Evolutionary conservation across 352 stramenopile genomes (phyloP).

Genomic region (Phytophthora sp.): DNA sequence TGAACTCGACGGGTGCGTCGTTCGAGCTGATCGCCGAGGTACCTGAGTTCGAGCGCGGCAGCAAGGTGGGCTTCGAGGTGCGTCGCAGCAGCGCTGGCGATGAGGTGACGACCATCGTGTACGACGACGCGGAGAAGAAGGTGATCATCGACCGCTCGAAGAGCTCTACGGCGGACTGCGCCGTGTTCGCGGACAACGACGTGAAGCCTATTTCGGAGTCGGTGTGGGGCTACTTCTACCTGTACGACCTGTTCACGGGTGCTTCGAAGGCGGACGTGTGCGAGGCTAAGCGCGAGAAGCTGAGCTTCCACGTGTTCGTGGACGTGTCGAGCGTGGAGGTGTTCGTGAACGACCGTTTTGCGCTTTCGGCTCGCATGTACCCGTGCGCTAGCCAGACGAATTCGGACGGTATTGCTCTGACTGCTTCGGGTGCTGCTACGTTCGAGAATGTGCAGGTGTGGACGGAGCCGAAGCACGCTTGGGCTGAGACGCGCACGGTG

Average conservation of each 20-base stretch:
- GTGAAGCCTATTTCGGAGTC: slow-evolving; percentile 38
- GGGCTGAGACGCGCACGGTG: slow-evolving; percentile 48
- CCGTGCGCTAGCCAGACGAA: slow-evolving; percentile 52
- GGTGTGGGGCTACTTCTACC: slow-evolving; percentile 60
- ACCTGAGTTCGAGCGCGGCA: slow-evolving; percentile 43
- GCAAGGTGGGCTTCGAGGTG: slow-evolving; percentile 64
- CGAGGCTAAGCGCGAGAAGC: slow-evolving; percentile 44
- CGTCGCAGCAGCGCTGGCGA: slow-evolving; percentile 49
- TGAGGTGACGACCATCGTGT: slow-evolving; percentile 65
- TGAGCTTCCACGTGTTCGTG: slow-evolving; percentile 69
- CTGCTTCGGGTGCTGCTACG: slow-evolving; percentile 43
- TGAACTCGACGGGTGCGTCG: slow-evolving; percentile 52
- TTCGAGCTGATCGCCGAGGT: slow-evolving; percentile 64
- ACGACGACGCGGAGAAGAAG: slow-evolving; percentile 67
- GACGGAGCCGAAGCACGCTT: slow-evolving; percentile 69
- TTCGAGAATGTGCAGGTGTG: slow-evolving; percentile 74
- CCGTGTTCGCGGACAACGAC: slow-evolving; percentile 45
- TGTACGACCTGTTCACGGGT: slow-evolving; percentile 55
- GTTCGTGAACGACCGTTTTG: slow-evolving; percentile 75
- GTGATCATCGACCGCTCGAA: slow-evolving; percentile 62
- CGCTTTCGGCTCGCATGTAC: slow-evolving; percentile 70
- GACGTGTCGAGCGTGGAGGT: slow-evolving; percentile 76
- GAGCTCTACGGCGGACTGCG: slow-evolving; percentile 53
- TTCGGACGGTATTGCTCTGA: slow-evolving; percentile 65
- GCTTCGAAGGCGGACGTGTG: slow-evolving; percentile 32